These are phyloP conservation scores for Periconia sp. DNA, from an alignment of 2,329 filamentous ascomycete species.

Conservation along the genomic window DNA sequence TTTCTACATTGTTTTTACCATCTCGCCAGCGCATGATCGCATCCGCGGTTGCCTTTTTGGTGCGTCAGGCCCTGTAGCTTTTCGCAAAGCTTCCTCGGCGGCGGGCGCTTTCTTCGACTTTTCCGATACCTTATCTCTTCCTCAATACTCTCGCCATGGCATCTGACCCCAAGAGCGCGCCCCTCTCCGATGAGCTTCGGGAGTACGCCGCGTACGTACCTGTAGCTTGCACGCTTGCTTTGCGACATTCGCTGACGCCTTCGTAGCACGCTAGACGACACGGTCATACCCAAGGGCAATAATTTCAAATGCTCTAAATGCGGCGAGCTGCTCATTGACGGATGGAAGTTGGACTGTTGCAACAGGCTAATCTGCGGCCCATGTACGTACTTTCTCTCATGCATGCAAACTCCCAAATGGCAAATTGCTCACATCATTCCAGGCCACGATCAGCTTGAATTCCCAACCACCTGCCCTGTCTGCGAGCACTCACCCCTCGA, in stretches of 20 bases:
- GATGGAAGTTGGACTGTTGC: slow-evolving; percentile 89
- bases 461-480: slow-evolving; percentile 83
- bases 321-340: slow-evolving; percentile 86
- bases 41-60: background rate
- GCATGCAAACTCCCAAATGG: background rate
- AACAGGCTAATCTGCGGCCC: slow-evolving; percentile 90
- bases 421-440: slow-evolving; percentile 6
- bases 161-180: slow-evolving; percentile 33
- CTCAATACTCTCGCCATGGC: slow-evolving; percentile 25
- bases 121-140: background rate
- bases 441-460: slow-evolving; percentile 50
- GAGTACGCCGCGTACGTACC: slow-evolving; percentile 32
- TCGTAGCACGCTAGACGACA: slow-evolving; percentile 70
- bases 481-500: slow-evolving; percentile 91
- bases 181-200: slow-evolving; percentile 36
- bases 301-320: slow-evolving; percentile 95
- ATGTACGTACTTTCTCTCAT: slow-evolving; percentile 61
- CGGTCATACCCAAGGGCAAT: slow-evolving; percentile 76
- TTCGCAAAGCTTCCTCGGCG: no score
- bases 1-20: background rate
- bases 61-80: slow-evolving; percentile 21
- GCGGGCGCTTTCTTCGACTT: slow-evolving; percentile 5
- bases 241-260: slow-evolving; percentile 11
- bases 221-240: background rate
- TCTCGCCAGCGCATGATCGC: background rate